These are phyloP conservation scores for Penicillium aurantiogriseum DNA, from an alignment of 2,329 filamentous ascomycete genomes.

Conservation along the genomic window DNA sequence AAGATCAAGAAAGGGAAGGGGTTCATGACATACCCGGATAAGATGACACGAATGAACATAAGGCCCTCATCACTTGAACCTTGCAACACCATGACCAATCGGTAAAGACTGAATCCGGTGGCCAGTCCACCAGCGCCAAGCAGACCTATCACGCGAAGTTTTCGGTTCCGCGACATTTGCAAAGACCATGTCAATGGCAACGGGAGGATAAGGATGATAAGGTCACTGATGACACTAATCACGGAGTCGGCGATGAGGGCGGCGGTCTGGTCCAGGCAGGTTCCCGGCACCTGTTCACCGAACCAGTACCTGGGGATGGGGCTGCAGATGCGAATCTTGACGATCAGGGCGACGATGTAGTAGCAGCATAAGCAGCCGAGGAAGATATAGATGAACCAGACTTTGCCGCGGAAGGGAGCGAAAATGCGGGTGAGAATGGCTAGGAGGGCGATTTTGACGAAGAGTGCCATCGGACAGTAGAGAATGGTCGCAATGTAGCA, in stretches of 20 bases:
- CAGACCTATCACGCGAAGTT: conserved; percentile 39
- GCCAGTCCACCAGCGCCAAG: conserved; percentile 41
- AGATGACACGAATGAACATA: conserved; percentile 37
- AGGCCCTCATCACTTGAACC: conserved; percentile 36
- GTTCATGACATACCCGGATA: conserved; percentile 36
- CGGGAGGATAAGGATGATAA: conserved; percentile 38
- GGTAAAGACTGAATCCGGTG: conserved; percentile 40
- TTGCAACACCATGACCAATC: conserved; percentile 37
- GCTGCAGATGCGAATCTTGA: conserved; percentile 41
- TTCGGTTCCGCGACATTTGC: conserved; percentile 38
- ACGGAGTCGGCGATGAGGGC: conserved; percentile 41
- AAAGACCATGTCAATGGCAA: conserved; percentile 42
- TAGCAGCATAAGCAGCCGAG: conserved; percentile 36
- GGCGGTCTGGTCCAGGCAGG: conserved; percentile 38
- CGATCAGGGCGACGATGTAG: conserved; percentile 36
- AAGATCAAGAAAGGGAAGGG: too few relatives aligned
- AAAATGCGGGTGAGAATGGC: conserved; percentile 42
- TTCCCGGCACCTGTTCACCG: conserved; percentile 18
- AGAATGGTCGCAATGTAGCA: conserved; percentile 40
- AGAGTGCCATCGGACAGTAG: conserved; percentile 43
- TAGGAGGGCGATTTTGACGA: conserved; percentile 40
- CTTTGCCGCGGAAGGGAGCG: conserved; percentile 33
- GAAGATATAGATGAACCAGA: conserved; percentile 37
- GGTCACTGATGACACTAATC: conserved; percentile 40
- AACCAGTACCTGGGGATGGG: conserved; percentile 40